Base-by-base conservation (phyloP, 331 rosid genomes). In the Cydonia oblonga region DNA sequence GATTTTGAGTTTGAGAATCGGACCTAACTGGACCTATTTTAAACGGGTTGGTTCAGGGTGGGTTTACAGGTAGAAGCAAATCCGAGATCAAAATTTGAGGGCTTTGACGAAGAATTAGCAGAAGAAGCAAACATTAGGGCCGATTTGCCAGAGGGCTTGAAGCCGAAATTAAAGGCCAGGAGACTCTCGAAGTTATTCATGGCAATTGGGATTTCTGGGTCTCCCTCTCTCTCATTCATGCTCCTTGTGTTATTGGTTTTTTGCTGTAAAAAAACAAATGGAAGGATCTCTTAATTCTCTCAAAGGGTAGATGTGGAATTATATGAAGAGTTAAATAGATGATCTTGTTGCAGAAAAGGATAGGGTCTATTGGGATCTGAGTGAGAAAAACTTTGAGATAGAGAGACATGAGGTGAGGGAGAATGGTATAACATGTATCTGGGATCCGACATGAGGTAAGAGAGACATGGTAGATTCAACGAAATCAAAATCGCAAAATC, bases 121-220 rank as follows among this genome's bases (percentile, higher is more conserved):
- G 80, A 70, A 30, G 51, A 44, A 44, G 51, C 2, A 44, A 91
- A 85, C 91, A 90, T 88, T 65, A 95, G 92, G 11, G 85, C 87
- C 25, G 88, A 79, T 70, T 90, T 88, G 7, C 89, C 89, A 10
- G 90, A 89, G 1, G 89, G 85, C 73, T 90, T 90, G 89, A 86
- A 77, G 5, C 89, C 92, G 69, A 59, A 90, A 80, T 88, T 92
- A 77, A 90, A 59, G 70, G 82, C 79, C 28, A 90, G 64, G 74
- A 90, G 88, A 60, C 90, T 90, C 76, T 88, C 88, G 77, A 88
- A 85, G 79, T 90, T 92, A 87, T 85, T 88, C 95, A 90, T 88
- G 74, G 76, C 76, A 4, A 22, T 12, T 11, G 24, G 22, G 9
- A 11, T 42, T 62, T 28, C 44, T 62, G 24, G 67, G 24, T 66